Base-by-base conservation (phyloP, 2,329 filamentous ascomycete species). In the Stenocarpella maydis region DNA sequence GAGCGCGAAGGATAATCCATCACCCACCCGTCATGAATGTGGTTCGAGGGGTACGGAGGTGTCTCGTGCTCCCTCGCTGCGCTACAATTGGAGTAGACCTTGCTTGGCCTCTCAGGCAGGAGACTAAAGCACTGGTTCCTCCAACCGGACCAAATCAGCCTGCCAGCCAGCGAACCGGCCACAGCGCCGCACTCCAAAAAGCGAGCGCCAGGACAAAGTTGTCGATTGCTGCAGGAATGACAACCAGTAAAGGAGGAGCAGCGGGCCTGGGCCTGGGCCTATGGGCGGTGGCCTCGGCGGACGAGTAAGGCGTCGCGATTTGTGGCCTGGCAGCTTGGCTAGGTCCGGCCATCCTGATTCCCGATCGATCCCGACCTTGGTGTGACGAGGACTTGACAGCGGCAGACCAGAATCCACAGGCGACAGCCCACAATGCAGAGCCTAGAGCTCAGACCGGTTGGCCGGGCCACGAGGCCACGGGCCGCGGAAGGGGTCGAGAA, bases 231-330 rank as follows among this genome's bases (percentile, higher is more conserved):
- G 47, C 55, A 68, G 65, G 43, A 31, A 54, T 37, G 43, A 47
- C 28, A 39, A 43, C 52, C 31, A 45, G n/a, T 45, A 39, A 49
- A 49, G 28, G 31, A 53, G 52, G 28, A 49, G 54, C 45, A 69
- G 67, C 66, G 52, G 66, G 67, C 39, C 47, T 58, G 34, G 50
- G 31, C 49, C 52, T 60, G 24, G 43, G 26, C 52, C 53, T 24
- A 66, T 65, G 31, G 31, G 4, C 31, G 31, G 31, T 34, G 60
- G 61, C 45, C 60, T 34, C 54, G 54, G 66, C 50, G 65, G 69
- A 68, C 50, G 69, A 69, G 69, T 61, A 61, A 63, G 39, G 60
- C 55, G 60, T 53, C n/a, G 31, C 15, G 65, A 37, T 66, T 55
- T 21, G 65, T 31, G 24, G 65, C 58, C 58, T 63, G 58, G 28